Evolutionary conservation across 495 filamentous ascomycete genomes (phyloP).

Genomic region (Trichoderma erinaceum): DNA sequence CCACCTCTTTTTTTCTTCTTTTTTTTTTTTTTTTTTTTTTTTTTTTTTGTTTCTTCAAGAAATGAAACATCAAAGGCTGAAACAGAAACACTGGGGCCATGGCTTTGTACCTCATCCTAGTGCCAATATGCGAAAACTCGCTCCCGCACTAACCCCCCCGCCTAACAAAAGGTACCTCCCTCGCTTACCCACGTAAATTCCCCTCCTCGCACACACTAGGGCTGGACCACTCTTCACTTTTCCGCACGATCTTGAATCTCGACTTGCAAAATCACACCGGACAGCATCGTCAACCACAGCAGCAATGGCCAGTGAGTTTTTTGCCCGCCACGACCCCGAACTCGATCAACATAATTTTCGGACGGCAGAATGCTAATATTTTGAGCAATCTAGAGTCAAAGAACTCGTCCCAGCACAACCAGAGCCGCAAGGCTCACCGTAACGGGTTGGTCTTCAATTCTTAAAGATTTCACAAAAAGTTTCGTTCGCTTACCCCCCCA

Average conservation of each 20-base stretch:
- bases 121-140: background rate
- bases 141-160: background rate
- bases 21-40: background rate
- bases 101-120: background rate
- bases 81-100: background rate
- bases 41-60: background rate
- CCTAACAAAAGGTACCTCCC: background rate
- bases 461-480: background rate
- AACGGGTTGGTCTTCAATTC: slow-evolving; percentile 67
- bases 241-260: slow-evolving; percentile 10
- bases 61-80: background rate
- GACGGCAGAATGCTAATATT: background rate
- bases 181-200: background rate
- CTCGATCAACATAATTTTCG: too few relatives aligned
- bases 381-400: slow-evolving; percentile 67
- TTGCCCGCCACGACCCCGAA: background rate
- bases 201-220: slow-evolving; percentile 1
- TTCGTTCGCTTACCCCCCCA: slow-evolving; percentile 11
- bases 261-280: background rate
- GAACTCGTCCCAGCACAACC: slow-evolving; percentile 99
- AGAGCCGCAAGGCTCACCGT: slow-evolving; percentile 90
- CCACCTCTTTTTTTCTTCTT: background rate
- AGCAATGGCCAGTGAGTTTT: slow-evolving; percentile 46
- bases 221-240: background rate
- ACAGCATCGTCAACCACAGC: slow-evolving; percentile 1